A percentile compares a stretch with the other conserved stretches of the same genome.
phyloP scores from a whole-genome alignment of 2,329 filamentous ascomycete genomes.

The Endoconidiophora laricicola region DNA sequence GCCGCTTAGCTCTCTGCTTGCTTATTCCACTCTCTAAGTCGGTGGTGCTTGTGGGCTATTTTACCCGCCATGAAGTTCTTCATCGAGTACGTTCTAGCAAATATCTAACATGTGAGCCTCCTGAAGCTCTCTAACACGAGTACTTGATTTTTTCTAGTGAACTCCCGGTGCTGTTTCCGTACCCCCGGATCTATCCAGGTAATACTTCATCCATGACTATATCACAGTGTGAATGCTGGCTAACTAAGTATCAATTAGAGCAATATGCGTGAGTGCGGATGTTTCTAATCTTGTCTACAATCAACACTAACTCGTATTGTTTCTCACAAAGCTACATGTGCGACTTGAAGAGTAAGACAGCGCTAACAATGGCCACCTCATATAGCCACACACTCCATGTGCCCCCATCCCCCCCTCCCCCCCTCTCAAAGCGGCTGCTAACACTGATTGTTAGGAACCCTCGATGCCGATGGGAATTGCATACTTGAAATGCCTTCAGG shows the following conservation, averaged over 20 bases:
- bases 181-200: constrained; percentile 43
- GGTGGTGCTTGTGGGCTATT: too few species aligned
- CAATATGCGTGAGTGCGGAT: constrained; percentile 32
- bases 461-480: constrained; percentile 88
- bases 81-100: constrained; percentile 26
- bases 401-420: background rate
- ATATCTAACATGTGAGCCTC: background rate
- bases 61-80: constrained; percentile 31
- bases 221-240: background rate
- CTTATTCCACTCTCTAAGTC: too few species aligned
- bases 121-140: too few species aligned
- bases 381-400: background rate
- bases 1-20: too few species aligned
- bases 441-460: constrained; percentile 36
- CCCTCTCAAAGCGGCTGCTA: background rate
- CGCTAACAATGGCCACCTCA: too few species aligned
- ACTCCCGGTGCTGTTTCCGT: constrained; percentile 40
- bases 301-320: background rate
- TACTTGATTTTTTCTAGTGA: constrained; percentile 24
- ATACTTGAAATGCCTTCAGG: constrained; percentile 98
- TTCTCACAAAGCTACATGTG: constrained; percentile 34
- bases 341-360: constrained; percentile 33
- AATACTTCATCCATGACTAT: constrained; percentile 14
- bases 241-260: constrained; percentile 20
- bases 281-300: background rate